A percentile compares a stretch with the other conserved stretches of the same genome.
Conservation (phyloP, 345 rosid species). For the Melaleuca quinquenervia region DNA sequence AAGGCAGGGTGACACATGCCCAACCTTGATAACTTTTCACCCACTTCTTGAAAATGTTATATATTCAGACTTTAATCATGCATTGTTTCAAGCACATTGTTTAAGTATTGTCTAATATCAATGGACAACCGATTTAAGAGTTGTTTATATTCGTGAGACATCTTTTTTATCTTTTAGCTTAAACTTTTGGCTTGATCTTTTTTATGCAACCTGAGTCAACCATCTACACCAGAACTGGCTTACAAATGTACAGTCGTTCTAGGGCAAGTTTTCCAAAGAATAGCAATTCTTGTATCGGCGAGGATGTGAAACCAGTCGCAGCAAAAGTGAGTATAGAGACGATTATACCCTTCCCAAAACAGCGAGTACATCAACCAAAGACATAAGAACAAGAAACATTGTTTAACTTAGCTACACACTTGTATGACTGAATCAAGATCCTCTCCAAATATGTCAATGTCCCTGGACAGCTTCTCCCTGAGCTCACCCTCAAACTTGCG, state of each 20-base stretch:
- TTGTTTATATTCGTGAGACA: too few species aligned
- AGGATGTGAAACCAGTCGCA: not conserved
- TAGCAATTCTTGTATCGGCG: not conserved
- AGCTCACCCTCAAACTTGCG: constrained; percentile 30
- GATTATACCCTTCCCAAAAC: not conserved
- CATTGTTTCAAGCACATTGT: not conserved
- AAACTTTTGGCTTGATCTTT: too few species aligned
- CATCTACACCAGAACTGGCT: not conserved
- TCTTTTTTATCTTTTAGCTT: too few species aligned
- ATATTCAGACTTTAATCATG: not conserved
- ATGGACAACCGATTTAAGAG: too few species aligned
- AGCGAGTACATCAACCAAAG: not conserved
- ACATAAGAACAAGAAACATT: not conserved
- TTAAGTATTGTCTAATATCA: too few species aligned
- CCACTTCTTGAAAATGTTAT: not conserved
- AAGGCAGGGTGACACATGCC: not conserved
- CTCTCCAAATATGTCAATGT: constrained; percentile 27
- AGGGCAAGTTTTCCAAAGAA: not conserved
- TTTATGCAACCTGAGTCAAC: not conserved
- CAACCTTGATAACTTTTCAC: not conserved
- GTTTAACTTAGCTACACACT: constrained; percentile 24
- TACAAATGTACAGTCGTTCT: not conserved
- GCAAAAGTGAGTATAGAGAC: not conserved
- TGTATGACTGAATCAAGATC: constrained; percentile 18
- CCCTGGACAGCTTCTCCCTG: constrained; percentile 21